Evolutionary conservation across 169 alveolate species (phyloP), one percentile per base, ranked within the genome.

Genomic region (Plasmodium relictum): DNA sequence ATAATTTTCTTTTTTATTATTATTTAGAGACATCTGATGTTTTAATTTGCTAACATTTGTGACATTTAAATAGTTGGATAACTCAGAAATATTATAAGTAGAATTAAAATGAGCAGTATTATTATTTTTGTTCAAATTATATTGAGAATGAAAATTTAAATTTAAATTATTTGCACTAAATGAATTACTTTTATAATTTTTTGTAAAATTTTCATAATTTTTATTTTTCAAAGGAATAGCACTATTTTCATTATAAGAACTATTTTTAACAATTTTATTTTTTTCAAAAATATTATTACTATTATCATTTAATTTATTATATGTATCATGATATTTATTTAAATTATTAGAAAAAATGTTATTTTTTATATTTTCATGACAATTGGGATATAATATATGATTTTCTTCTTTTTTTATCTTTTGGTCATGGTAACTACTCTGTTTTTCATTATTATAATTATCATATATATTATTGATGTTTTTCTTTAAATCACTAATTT

Each of bases 121-220:
- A 26, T 48, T 42, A 54, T 39, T 61, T 37, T 72, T 61, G 73
- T n/a, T 42, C 20, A 44, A 6, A 39, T n/a, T 14, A 10, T 74
- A 37, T 3, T 74, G 54, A 14, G 74, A n/a, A 9, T 72, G 4
- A 20, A 39, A 37, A 2, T 20, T 5, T 6, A 58, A 9, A 9
- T 16, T 74, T 42, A 74, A n/a, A 37, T 74, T 62, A 61, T 74
- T 74, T 44, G 73, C 37, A 61, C 88, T 7, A 66, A 74, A 74
- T 0, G 88, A 59, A 41, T 74, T 74, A 10, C 88, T 74, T 14
- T 74, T 74, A 58, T 56, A 74, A 59, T 59, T 74, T n/a, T 45
- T 31, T 6, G 9, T n/a, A 24, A 58, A 74, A 2, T 22, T 24
- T n/a, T 48, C 88, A 41, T 59, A 16, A 16, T 31, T 8, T 20